Base-by-base conservation (phyloP, 805 yeast species). In the Metschnikowia santaceciliae region DNA sequence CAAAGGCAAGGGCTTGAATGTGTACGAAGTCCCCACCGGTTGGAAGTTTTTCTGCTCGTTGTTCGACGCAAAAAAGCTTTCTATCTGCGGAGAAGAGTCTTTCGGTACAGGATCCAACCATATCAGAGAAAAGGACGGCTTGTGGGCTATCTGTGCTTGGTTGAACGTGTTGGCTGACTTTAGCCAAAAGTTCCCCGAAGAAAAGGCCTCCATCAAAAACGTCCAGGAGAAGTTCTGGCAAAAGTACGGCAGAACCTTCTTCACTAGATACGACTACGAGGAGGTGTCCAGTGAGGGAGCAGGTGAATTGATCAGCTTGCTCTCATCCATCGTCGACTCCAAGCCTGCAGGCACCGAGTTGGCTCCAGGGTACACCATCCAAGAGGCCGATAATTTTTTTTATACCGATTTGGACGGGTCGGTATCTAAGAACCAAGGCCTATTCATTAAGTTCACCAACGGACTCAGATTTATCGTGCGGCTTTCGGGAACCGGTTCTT, bases 131-230 rank as follows among this genome's bases (percentile, higher is more conserved):
- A 92, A 92, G 70, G 99, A 92, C 71, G 99, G 99, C 54, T 71
- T 92, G 54, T 92, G 99, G 99, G 98, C 98, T 35, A 82, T 92
- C 63, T 81, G 90, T 54, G 98, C 98, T 5, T 92, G 99, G 99
- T 80, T 94, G 65, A 94, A 94, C 64, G 90, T 92, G 49, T 78
- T 92, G 63, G 98, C 97, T 22, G 89, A 85, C 42, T 90, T 86
- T 67, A 82, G 83, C 62, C 59, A 69, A 55, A 75, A 78, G 61
- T 77, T 84, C 63, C 86, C 89, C 46, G 75, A 74, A 34, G 69
- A 75, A 42, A 63, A 64, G 51, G 85, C 87, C 22, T 80, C 94
- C 30, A 90, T 92, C 61, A 81, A 82, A 58, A 78, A 81, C 38
- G 92, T 92, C 52, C 97, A 91, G 76, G 70, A 77, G 41, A 81